A percentile compares a stretch with the other conserved stretches of the same genome.
Evolutionary conservation across 2,329 filamentous ascomycete genomes (phyloP).

Genomic region (Aspergillus ustus): DNA sequence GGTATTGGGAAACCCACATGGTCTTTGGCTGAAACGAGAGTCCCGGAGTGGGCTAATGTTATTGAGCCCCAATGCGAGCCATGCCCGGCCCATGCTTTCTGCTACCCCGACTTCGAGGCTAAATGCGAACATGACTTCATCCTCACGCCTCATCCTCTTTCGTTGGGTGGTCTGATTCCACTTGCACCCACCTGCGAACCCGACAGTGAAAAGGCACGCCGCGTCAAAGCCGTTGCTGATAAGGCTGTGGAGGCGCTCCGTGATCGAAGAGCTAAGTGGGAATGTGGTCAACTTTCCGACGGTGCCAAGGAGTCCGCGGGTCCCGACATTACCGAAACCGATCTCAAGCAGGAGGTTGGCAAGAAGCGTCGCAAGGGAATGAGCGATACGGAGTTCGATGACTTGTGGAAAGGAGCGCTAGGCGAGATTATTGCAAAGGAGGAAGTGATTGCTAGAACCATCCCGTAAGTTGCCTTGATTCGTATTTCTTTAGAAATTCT

Average conservation of each 20-base stretch:
- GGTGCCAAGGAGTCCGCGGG: conserved; percentile 63
- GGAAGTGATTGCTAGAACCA: conserved; percentile 60
- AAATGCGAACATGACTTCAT: conserved; percentile 88
- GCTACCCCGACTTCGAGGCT: conserved; percentile 76
- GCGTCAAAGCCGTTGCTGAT: conserved; percentile 85
- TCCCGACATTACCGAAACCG: conserved; percentile 69
- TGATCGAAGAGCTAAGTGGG: conserved; percentile 82
- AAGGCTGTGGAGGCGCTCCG: conserved; percentile 85
- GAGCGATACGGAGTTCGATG: conserved; percentile 87
- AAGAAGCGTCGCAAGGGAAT: conserved; percentile 81
- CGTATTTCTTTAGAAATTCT: background rate
- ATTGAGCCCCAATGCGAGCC: conserved; percentile 83
- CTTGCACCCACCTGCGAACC: conserved; percentile 91
- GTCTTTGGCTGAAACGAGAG: conserved; percentile 62
- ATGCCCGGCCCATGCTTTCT: conserved; percentile 89
- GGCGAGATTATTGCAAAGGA: conserved; percentile 60
- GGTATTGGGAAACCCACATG: conserved; percentile 73
- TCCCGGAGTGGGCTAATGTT: conserved; percentile 74
- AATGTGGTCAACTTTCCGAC: conserved; percentile 78
- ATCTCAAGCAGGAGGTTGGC: conserved; percentile 76
- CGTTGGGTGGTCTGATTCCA: conserved; percentile 78
- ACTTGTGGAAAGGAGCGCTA: conserved; percentile 65
- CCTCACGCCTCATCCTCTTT: conserved; percentile 79
- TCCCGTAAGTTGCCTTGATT: conserved; percentile 58
- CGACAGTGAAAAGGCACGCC: conserved; percentile 87